A percentile compares a stretch with the other conserved stretches of the same genome.
Evolutionary conservation across 257 asterid species (phyloP).

Genomic region (Nemophila menziesii): DNA sequence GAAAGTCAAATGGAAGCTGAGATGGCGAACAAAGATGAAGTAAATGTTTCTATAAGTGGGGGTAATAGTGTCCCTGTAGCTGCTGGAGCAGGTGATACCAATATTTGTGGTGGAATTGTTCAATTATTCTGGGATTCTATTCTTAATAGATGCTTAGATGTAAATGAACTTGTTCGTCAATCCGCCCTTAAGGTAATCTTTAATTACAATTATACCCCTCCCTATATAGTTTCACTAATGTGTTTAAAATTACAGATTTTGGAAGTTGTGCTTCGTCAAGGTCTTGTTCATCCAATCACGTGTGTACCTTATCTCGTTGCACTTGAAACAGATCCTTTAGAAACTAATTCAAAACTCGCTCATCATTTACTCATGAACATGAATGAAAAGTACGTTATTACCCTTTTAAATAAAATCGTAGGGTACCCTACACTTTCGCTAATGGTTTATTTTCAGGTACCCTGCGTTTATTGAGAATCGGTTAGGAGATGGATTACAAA

Average conservation of each 20-base stretch:
- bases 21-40: constrained; percentile 36
- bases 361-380: constrained; percentile 90
- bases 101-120: constrained; percentile 88
- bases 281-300: constrained; percentile 96
- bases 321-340: constrained; percentile 92
- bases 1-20: constrained; percentile 81
- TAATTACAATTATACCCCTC: neutral
- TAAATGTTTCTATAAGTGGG: constrained; percentile 29
- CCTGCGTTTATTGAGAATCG: constrained; percentile 97
- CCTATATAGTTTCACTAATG: neutral
- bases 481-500: constrained; percentile 93
- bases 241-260: constrained; percentile 40
- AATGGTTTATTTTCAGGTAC: constrained; percentile 46
- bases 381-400: constrained; percentile 75
- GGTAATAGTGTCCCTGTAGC: constrained; percentile 80
- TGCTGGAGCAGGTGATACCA: constrained; percentile 99
- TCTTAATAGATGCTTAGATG: constrained; percentile 75
- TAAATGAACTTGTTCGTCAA: constrained; percentile 73
- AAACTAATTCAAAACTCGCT: constrained; percentile 66
- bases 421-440: constrained; percentile 7
- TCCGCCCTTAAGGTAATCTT: constrained; percentile 69
- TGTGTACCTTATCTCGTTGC: constrained; percentile 96
- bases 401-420: neutral
- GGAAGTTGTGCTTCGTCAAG: constrained; percentile 95
- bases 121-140: constrained; percentile 80